Conservation (phyloP, 2,329 filamentous ascomycete species). For the Capronia epimyces region DNA sequence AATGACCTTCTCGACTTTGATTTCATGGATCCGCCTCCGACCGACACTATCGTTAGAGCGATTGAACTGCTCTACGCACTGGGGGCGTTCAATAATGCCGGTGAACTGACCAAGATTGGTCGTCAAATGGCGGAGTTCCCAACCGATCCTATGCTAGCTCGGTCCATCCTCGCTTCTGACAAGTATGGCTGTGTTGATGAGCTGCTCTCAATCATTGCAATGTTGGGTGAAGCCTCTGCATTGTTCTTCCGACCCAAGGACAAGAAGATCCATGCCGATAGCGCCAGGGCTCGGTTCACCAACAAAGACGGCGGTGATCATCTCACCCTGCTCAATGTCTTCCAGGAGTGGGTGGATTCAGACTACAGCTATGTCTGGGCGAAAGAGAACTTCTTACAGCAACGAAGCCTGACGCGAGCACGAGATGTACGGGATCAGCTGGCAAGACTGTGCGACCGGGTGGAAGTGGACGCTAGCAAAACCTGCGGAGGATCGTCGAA, state of each 20-base stretch:
- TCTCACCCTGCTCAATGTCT: slow-evolving; percentile 81
- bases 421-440: slow-evolving; percentile 91
- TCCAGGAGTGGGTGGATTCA: slow-evolving; percentile 89
- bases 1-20: slow-evolving; percentile 94
- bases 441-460: slow-evolving; percentile 82
- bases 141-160: slow-evolving; percentile 84
- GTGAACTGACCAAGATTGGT: slow-evolving; percentile 82
- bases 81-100: slow-evolving; percentile 80
- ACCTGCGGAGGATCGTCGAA: slow-evolving; percentile 59
- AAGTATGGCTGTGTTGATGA: slow-evolving; percentile 92
- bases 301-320: slow-evolving; percentile 89
- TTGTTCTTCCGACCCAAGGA: slow-evolving; percentile 95
- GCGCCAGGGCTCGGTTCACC: slow-evolving; percentile 80
- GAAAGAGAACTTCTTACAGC: slow-evolving; percentile 88
- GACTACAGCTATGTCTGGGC: slow-evolving; percentile 86
- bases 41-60: slow-evolving; percentile 80
- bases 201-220: slow-evolving; percentile 85
- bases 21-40: slow-evolving; percentile 92
- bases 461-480: slow-evolving; percentile 69
- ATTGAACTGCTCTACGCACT: slow-evolving; percentile 88
- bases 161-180: slow-evolving; percentile 80
- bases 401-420: slow-evolving; percentile 79
- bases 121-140: slow-evolving; percentile 95
- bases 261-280: slow-evolving; percentile 94
- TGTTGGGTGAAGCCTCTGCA: slow-evolving; percentile 81